A percentile compares a stretch with the other conserved stretches of the same genome.
phyloP scores from a whole-genome alignment of 306 rosid species.

The Cucumis cinereus region DNA sequence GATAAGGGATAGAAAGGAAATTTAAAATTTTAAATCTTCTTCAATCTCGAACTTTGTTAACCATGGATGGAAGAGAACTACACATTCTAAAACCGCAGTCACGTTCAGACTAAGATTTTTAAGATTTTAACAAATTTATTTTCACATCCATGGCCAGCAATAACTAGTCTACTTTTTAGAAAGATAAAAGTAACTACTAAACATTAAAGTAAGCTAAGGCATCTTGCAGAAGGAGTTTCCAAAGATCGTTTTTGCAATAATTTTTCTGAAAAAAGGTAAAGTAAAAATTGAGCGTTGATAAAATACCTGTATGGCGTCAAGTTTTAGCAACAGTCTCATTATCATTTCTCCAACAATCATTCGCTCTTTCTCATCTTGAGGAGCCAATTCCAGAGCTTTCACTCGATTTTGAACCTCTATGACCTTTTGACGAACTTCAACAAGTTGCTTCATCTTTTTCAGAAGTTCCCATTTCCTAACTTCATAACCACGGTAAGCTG shows the following conservation, averaged over 20 bases:
- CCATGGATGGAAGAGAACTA: background rate
- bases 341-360: conserved; percentile 51
- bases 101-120: background rate
- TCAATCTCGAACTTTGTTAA: background rate
- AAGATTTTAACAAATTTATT: background rate
- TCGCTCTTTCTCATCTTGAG: conserved; percentile 30
- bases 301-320: conserved; percentile 74
- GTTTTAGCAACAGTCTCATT: conserved; percentile 54
- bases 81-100: background rate
- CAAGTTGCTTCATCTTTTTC: conserved; percentile 59
- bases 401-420: conserved; percentile 24
- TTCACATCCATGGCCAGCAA: background rate
- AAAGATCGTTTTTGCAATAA: background rate
- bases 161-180: background rate
- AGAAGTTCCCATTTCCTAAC: conserved; percentile 57
- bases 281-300: background rate
- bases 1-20: background rate
- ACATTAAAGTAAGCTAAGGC: background rate
- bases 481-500: conserved; percentile 50
- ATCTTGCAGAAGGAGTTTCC: background rate
- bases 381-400: conserved; percentile 25
- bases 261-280: background rate
- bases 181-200: background rate
- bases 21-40: background rate
- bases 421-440: conserved; percentile 34